phyloP scores from a whole-genome alignment of 441 rosid genomes.

The Metrosideros polymorpha region DNA sequence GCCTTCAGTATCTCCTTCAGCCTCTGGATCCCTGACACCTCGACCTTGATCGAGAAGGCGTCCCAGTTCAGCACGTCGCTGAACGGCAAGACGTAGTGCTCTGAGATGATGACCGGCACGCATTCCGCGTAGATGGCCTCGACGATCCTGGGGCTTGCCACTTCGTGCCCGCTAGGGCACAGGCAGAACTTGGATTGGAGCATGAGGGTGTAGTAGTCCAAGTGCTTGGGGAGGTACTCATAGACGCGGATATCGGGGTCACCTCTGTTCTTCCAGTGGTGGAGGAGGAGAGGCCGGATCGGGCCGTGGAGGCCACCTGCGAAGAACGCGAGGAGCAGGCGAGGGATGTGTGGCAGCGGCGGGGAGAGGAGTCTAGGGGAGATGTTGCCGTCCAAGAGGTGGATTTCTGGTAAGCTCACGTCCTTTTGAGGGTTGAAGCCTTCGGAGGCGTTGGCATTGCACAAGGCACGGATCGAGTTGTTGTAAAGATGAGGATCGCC shows the following conservation, averaged over 20 bases:
- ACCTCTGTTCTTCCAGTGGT: constrained; percentile 46
- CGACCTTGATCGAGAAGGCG: constrained; percentile 50
- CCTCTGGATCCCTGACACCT: constrained; percentile 51
- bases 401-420: constrained; percentile 78
- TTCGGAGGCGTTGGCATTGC: constrained; percentile 92
- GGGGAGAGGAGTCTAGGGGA: constrained; percentile 36
- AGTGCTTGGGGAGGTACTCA: constrained; percentile 60
- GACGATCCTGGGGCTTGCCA: constrained; percentile 84
- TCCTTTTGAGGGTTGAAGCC: constrained; percentile 77
- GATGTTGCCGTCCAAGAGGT: constrained; percentile 42
- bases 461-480: constrained; percentile 67
- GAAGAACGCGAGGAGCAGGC: constrained; percentile 65
- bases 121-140: constrained; percentile 84
- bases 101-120: constrained; percentile 76
- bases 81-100: constrained; percentile 66
- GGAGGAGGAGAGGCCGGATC: constrained; percentile 51
- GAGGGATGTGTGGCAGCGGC: constrained; percentile 14
- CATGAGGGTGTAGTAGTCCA: constrained; percentile 59
- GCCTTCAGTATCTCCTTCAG: constrained; percentile 56
- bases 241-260: constrained; percentile 46
- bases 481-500: constrained; percentile 39
- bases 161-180: constrained; percentile 93
- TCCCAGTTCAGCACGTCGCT: constrained; percentile 87
- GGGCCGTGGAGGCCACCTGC: constrained; percentile 85
- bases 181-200: constrained; percentile 69